Base-by-base conservation (phyloP, 1,284 basidiomycete genomes). In the Schizophyllum amplum region DNA sequence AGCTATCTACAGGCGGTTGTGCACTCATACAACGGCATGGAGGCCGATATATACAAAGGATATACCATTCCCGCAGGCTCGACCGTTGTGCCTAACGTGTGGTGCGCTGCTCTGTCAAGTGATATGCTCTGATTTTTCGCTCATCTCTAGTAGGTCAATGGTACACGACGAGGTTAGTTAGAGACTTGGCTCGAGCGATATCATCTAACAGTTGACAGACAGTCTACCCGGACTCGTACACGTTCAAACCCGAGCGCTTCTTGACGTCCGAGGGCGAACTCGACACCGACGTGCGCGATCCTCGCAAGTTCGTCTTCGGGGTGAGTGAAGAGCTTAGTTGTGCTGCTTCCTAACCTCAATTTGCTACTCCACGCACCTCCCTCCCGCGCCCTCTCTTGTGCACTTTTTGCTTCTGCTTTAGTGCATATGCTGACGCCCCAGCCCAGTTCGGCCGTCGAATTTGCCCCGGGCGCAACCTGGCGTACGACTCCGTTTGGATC, bases 161-260 rank as follows among this genome's bases (percentile, higher is more conserved):
- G 33, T 42, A 3, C 33, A 42, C 33, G 33, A 42, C 33, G 33
- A 42, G n/a, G n/a, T n/a, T n/a, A n/a, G n/a, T n/a, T n/a, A n/a
- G n/a, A n/a, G n/a, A n/a, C n/a, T n/a, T n/a, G n/a, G n/a, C n/a
- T n/a, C n/a, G n/a, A n/a, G n/a, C n/a, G n/a, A n/a, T n/a, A n/a
- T n/a, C n/a, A n/a, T n/a, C n/a, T n/a, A n/a, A n/a, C n/a, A n/a
- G n/a, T n/a, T n/a, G n/a, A n/a, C n/a, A n/a, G 33, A 52, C 57
- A 4, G 55, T 65, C 17, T 72, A 68, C 52, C 61, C 67, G 2
- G 61, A 68, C 6, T 66, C 71, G 5, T 52, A 62, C 23, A 56
- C 54, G 1, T 72, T 72, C 62, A 64, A 64, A 6, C 71, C 69
- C 1, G 68, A 69, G 24, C 62, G 69, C 9, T 71, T 66, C 59